Conservation (phyloP, 2,329 filamentous ascomycete genomes). For the Plectosphaerella sp. region DNA sequence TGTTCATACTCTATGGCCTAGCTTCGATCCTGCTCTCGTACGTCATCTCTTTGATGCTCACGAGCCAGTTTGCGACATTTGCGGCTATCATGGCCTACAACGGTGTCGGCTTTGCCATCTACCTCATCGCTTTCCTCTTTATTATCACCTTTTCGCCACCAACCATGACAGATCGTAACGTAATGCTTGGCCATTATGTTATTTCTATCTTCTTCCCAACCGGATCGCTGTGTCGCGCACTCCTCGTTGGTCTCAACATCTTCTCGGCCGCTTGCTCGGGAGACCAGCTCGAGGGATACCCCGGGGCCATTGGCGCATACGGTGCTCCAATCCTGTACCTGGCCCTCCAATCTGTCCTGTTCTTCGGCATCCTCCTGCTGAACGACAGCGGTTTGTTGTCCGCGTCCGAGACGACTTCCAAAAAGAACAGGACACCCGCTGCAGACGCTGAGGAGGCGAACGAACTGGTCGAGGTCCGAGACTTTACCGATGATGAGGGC, state of each 20-base stretch:
- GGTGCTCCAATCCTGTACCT: conserved; percentile 84
- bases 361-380: conserved; percentile 73
- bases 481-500: conserved; percentile 45
- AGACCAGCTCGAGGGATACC: conserved; percentile 57
- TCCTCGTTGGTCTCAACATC: conserved; percentile 76
- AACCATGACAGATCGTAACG: conserved; percentile 41
- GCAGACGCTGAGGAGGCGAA: conserved; percentile 58
- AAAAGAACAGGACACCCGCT: conserved; percentile 23
- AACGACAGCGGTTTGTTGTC: conserved; percentile 65
- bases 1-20: conserved; percentile 61
- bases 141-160: conserved; percentile 70
- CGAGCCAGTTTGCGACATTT: conserved; percentile 77
- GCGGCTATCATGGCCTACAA: conserved; percentile 77
- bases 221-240: conserved; percentile 66
- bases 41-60: conserved; percentile 73
- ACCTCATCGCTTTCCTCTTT: conserved; percentile 66
- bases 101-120: conserved; percentile 65
- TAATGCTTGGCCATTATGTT: conserved; percentile 64
- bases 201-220: conserved; percentile 72
- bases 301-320: conserved; percentile 68
- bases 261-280: conserved; percentile 76
- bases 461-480: conserved; percentile 59
- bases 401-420: conserved; percentile 18
- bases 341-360: conserved; percentile 64
- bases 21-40: conserved; percentile 75